These are phyloP conservation scores for Neofusicoccum laricinum DNA, from an alignment of 2,329 filamentous ascomycete genomes.

Conservation along the genomic window DNA sequence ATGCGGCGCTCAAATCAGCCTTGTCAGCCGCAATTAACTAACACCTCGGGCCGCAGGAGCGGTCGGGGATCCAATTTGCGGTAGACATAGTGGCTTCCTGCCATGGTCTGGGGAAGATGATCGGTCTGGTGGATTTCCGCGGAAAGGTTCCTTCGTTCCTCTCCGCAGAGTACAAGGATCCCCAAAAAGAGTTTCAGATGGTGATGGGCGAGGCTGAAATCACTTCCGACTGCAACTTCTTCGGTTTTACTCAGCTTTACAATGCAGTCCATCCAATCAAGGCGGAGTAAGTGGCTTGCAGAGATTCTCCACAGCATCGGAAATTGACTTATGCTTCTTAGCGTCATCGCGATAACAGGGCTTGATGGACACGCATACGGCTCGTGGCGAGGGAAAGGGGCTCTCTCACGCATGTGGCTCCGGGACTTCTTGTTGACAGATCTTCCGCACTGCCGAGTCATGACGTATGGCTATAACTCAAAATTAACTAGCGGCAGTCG, in stretches of 20 bases:
- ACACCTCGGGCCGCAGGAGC: neutral
- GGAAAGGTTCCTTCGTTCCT: neutral
- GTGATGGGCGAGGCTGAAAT: conserved; percentile 21
- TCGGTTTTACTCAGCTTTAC: conserved; percentile 26
- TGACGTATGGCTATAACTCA: conserved; percentile 38
- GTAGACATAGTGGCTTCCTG: neutral
- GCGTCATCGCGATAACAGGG: conserved; percentile 28
- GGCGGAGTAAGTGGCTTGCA: neutral
- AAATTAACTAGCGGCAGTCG: conserved; percentile 24
- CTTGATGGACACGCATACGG: conserved; percentile 33
- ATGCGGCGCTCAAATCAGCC: neutral
- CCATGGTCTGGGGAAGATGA: neutral
- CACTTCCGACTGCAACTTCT: conserved; percentile 24
- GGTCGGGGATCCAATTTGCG: neutral
- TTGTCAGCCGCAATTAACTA: neutral
- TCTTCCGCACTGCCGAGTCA: conserved; percentile 24
- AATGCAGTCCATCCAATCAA: neutral
- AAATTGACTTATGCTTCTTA: neutral
- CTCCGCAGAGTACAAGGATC: neutral
- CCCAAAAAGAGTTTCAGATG: conserved; percentile 14
- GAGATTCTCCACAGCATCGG: no score
- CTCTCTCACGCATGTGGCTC: conserved; percentile 27
- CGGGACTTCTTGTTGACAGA: conserved; percentile 28
- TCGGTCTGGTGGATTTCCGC: neutral
- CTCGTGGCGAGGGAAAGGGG: conserved; percentile 26